phyloP scores from a whole-genome alignment of 768 basidiomycete species.

The Trametes sanguinea region DNA sequence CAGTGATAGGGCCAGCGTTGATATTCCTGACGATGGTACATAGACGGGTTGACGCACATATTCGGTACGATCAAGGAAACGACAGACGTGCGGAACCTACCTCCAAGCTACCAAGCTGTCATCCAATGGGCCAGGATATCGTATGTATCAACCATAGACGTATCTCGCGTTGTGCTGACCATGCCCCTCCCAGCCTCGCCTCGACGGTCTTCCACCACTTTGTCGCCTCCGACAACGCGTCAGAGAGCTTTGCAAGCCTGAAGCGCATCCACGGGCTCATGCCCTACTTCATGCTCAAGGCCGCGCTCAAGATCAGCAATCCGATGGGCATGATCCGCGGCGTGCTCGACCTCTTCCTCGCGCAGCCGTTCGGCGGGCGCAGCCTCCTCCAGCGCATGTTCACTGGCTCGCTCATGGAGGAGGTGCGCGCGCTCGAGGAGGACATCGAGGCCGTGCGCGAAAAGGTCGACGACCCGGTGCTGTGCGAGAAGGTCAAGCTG shows the following conservation, averaged over 20 bases:
- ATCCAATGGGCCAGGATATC: constrained; percentile 97
- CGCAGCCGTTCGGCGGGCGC: constrained; percentile 93
- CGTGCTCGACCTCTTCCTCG: constrained; percentile 94
- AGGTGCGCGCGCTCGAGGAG: constrained; percentile 79
- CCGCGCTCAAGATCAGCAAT: constrained; percentile 89
- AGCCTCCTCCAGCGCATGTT: constrained; percentile 97
- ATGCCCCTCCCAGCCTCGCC: constrained; percentile 61
- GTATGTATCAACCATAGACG: constrained; percentile 47
- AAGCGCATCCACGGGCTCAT: constrained; percentile 95
- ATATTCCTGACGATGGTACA: not conserved
- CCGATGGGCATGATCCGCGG: constrained; percentile 96
- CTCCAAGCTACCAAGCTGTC: constrained; percentile 83
- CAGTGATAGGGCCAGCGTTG: too few species aligned
- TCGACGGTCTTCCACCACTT: constrained; percentile 96
- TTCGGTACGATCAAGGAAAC: constrained; percentile 87
- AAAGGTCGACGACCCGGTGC: constrained; percentile 84
- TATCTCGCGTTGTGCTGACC: not conserved
- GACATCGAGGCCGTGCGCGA: constrained; percentile 87
- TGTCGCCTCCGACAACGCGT: constrained; percentile 89
- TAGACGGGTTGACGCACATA: constrained; percentile 86
- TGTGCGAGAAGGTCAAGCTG: constrained; percentile 85
- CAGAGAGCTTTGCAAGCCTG: constrained; percentile 82
- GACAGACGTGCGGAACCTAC: constrained; percentile 73
- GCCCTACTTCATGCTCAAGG: constrained; percentile 97
- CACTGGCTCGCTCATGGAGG: constrained; percentile 87